Conservation (phyloP, 257 asterid genomes). For the Solanum neorickii region DNA sequence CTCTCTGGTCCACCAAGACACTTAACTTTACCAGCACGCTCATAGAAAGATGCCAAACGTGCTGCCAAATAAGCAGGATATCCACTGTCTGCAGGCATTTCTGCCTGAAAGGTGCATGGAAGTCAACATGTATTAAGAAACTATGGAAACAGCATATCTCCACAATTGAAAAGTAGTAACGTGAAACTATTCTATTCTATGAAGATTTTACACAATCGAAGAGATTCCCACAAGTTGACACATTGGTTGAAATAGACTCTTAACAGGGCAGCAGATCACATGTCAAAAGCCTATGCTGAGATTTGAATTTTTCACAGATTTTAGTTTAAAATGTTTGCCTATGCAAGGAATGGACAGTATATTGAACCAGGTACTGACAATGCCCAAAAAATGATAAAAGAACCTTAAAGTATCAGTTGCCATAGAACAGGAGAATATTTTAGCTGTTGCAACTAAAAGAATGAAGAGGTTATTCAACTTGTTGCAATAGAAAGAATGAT, state of each 20-base stretch:
- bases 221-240: background rate
- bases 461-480: background rate
- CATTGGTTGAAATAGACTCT: background rate
- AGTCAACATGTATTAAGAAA: background rate
- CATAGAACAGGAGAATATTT: background rate
- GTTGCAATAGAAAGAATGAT: background rate
- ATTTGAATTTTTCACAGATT: background rate
- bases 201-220: background rate
- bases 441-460: background rate
- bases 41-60: conserved; percentile 97
- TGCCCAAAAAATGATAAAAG: background rate
- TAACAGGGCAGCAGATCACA: background rate
- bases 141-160: background rate
- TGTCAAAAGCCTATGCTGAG: background rate
- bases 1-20: conserved; percentile 99
- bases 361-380: background rate
- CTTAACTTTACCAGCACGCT: conserved; percentile 99
- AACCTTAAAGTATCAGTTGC: background rate
- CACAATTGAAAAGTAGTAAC: background rate
- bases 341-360: background rate
- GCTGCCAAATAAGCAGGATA: conserved; percentile 98
- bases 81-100: conserved; percentile 99
- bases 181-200: background rate
- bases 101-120: conserved; percentile 45
- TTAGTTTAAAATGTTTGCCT: background rate